Evolutionary conservation across 306 rosid species (phyloP), one percentile per base, ranked within the genome.

Genomic region (Vigna hirtella): DNA sequence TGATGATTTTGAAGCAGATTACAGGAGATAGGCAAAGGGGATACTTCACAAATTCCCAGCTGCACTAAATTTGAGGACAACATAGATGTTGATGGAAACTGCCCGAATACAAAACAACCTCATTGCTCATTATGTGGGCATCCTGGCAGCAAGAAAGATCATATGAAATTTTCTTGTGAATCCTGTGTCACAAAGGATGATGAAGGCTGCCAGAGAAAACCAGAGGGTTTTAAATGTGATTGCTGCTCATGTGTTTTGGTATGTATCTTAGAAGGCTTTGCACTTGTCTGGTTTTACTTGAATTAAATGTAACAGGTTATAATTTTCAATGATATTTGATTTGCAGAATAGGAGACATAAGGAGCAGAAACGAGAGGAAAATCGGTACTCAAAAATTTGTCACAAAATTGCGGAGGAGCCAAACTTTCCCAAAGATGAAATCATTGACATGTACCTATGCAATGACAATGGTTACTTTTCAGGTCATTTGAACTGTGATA

Each of bases 121-220:
- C 98, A 93, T 75, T 95, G 98, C 82, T 87, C 96, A 74, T 88
- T 93, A 84, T 93, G 98, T 83, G 99, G 98, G 81, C 96, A 93
- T 87, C 98, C 93, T n/a, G 98, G 98, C 79, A 88, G 76, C 87
- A 92, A 86, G 69, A 83, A 78, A 77, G 87, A 85, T 63, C 97
- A 95, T 81, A 49, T 77, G 77, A 88, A 86, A 84, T 70, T 71
- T 79, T 74, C 92, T 2, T 91, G 98, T 76, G 87, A 87, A 79
- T 77, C 78, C 82, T 92, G 98, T 59, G 75, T 51, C 52, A 18
- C 80, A 9, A 56, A 78, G 69, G 74, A 50, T 50, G 70, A 81
- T 24, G 91, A 74, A 68, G 93, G 93, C 77, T 95, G 99, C 87
- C n/a, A 77, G 52, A 78, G 77, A 88, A 95, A 86, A 74, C 87